Base-by-base conservation (phyloP, 179 eudicot species). In the Monotropa hypopitys region DNA sequence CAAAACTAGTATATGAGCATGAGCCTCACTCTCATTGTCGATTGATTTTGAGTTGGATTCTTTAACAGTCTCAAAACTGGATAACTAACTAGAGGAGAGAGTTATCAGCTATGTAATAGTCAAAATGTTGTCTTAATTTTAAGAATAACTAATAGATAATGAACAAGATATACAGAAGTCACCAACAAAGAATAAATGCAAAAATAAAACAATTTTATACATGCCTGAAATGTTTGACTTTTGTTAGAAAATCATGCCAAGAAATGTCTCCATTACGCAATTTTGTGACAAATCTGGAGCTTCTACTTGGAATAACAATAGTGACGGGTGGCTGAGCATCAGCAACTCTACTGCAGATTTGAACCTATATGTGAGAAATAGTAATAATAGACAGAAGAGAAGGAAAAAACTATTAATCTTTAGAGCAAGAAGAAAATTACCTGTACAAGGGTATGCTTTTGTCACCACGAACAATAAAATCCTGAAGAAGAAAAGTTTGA, bases 301-400 rank as follows among this genome's bases (percentile, higher is more conserved):
- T 89, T 75, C 81, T 84, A 56, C 84, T 73, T 32, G 94, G 94
- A 76, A 95, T 87, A 77, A 95, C 98, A 83, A 95, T 88, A 50
- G 99, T 94, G 76, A 83, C 70, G 1, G 98, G 98, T 76, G 99
- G 88, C 73, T 86, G 84, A 73, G 99, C 98, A 80, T 93, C 99
- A 77, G 89, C 75, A 63, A 95, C 92, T 87, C 90, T 84, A 78
- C 99, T 95, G 92, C 83, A 87, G 80, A 81, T 62, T 65, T 40
- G 40, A 53, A 78, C 61, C 77, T 21, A 73, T 45, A 63, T 45
- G 79, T 83, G 75, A 84, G 83, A 69, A 54, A 62, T 57, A 0
- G 15, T 77, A 75, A 73, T 2, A 73, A 79, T 21, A 72, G 74
- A 56, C 26, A 16, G 43, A 35, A 51, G 35, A 10, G 15, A 71